phyloP scores from a whole-genome alignment of 2,329 filamentous ascomycete species.

The Hypoxylon sp. region DNA sequence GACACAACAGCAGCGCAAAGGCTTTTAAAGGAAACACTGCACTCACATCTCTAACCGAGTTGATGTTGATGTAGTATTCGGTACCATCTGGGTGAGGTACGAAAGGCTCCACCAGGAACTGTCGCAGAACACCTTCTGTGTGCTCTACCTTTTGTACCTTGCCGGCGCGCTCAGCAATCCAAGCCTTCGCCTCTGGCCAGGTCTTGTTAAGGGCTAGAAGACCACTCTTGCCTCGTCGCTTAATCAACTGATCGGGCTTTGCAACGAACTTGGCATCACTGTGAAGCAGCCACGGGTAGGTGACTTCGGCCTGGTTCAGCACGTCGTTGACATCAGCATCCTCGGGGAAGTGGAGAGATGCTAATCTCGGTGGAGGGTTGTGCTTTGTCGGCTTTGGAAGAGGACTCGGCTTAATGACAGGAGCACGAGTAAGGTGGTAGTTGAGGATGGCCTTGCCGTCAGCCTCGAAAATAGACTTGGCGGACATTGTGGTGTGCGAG shows the following conservation, averaged over 20 bases:
- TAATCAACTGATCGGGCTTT: constrained; percentile 99
- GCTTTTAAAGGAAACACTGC: constrained; percentile 32
- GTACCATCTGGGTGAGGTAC: constrained; percentile 95
- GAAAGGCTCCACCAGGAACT: constrained; percentile 98
- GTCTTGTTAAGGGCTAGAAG: constrained; percentile 96
- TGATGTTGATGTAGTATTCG: constrained; percentile 99
- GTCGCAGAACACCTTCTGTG: constrained; percentile 87
- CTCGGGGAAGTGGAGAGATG: constrained; percentile 92
- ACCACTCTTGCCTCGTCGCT: constrained; percentile 99
- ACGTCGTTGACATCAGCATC: constrained; percentile 86
- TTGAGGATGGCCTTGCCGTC: constrained; percentile 99
- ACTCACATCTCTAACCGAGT: constrained; percentile 99
- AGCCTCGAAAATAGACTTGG: constrained; percentile 98
- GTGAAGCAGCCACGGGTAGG: constrained; percentile 94
- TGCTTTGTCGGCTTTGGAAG: constrained; percentile 87
- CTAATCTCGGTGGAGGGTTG: constrained; percentile 92
- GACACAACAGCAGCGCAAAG: constrained; percentile 28
- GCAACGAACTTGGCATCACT: constrained; percentile 93
- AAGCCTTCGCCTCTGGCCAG: constrained; percentile 93
- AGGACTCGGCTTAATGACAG: constrained; percentile 97
- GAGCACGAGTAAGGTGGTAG: constrained; percentile 98
- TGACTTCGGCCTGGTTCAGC: constrained; percentile 94
- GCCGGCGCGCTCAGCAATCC: constrained; percentile 92
- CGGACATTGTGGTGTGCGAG: constrained; percentile 76
- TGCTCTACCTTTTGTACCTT: constrained; percentile 96